Conservation (phyloP, 441 rosid genomes). For the Viola pubescens region DNA sequence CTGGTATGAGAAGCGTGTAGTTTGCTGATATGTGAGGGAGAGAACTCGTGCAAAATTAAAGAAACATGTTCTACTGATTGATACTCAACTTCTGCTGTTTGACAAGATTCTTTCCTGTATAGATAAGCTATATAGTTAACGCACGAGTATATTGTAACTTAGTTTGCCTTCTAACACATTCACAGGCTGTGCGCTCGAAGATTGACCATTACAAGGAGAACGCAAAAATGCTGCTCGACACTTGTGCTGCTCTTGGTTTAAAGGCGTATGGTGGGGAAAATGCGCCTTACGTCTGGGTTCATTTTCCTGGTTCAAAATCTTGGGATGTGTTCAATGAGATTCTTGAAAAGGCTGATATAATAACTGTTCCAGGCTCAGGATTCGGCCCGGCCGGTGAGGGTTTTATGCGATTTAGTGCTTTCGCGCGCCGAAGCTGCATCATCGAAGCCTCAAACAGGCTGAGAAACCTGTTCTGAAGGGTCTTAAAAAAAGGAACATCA, state of each 20-base stretch:
- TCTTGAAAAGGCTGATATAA: constrained; percentile 50
- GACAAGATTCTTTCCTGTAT: no score
- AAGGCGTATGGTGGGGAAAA: constrained; percentile 51
- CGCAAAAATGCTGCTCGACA: constrained; percentile 36
- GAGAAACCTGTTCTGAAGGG: constrained; percentile 6
- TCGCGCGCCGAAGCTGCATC: constrained; percentile 38
- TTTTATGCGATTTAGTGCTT: constrained; percentile 51
- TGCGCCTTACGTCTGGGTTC: constrained; percentile 67
- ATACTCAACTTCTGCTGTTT: no score
- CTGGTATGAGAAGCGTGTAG: no score
- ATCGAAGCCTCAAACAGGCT: constrained; percentile 55
- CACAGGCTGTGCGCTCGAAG: constrained; percentile 24
- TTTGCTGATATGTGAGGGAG: no score
- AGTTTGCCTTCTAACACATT: no score
- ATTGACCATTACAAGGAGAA: constrained; percentile 50
- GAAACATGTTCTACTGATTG: no score
- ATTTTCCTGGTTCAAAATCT: constrained; percentile 48
- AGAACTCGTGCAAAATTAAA: no score
- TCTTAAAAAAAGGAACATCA: neutral
- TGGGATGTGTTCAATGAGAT: constrained; percentile 62
- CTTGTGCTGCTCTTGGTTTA: constrained; percentile 33
- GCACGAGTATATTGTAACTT: no score
- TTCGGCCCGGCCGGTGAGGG: constrained; percentile 66
- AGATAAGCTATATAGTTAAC: no score
- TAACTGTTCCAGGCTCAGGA: constrained; percentile 57